Conservation (phyloP, 306 rosid species). For the Abrus precatorius region DNA sequence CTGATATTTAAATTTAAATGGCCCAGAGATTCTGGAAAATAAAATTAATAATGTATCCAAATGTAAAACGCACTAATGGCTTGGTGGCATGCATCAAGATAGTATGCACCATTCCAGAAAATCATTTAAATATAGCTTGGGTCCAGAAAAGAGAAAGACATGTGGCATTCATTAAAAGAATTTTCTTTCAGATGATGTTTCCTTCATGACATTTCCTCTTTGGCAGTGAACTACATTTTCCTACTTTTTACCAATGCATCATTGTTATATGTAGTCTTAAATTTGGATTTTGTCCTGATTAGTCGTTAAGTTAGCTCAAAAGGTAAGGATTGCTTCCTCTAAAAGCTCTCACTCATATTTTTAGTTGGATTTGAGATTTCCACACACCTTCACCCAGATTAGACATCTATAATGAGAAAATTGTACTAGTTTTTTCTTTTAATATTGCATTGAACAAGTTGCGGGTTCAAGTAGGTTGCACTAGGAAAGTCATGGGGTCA, state of each 20-base stretch:
- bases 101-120: neutral
- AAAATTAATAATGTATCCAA: neutral
- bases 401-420: too few species aligned
- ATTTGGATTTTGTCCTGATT: too few species aligned
- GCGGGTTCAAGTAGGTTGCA: too few species aligned
- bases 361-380: too few species aligned
- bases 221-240: neutral
- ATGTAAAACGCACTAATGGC: neutral
- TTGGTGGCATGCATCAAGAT: neutral
- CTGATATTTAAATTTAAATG: neutral
- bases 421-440: too few species aligned
- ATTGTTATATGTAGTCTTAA: neutral
- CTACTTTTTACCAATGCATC: conserved; percentile 3
- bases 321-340: too few species aligned
- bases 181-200: neutral
- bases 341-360: too few species aligned
- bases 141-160: neutral
- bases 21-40: neutral
- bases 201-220: neutral
- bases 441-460: too few species aligned
- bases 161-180: neutral
- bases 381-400: too few species aligned
- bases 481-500: too few species aligned
- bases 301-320: too few species aligned
- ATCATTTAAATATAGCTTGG: neutral